Base-by-base conservation (phyloP, 805 yeast genomes). In the Lipomyces yamadae region DNA sequence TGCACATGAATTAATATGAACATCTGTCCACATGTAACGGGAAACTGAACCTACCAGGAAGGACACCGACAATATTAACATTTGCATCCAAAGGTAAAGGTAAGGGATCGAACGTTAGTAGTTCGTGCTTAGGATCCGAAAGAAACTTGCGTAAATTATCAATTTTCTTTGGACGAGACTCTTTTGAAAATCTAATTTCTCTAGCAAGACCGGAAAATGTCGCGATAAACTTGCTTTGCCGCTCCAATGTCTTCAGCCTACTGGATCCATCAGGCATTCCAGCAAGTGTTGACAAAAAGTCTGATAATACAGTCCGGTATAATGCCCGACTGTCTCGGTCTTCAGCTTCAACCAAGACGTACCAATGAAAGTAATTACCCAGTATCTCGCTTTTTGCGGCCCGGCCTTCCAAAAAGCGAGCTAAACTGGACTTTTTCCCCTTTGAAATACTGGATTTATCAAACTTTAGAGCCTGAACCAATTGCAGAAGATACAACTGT, bases 351-450 rank as follows among this genome's bases (percentile, higher is more conserved):
- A 96, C 97, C 70, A 88, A 88, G 60, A 95, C 84, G 75, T 89
- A 91, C 98, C 99, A 95, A 76, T 91, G 93, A 68, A 96, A 86
- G 74, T 85, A 91, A 74, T 88, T 92, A 0, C 97, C 95, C 53
- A 96, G 80, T 24, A 84, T 80, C 29, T 84, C 83, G 74, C 89
- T 90, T 24, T 83, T 79, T 0, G 88, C 80, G 0, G 97, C 87
- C 57, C 94, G 82, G 34, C 86, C 86, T 54, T 93, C 88, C 53
- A 95, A 79, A 74, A 94, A 92, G 61, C 86, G 85, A 2, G 82
- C 80, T 52, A 81, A 61, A 58, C 76, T 73, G 4, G 79, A 75
- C 45, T 66, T 68, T 50, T 60, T 62, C 32, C 64, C 63, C 7
- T 56, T 71, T 64, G 13, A 69, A 63, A n/a, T 66, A 63, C 18